Conservation (phyloP, 2,329 filamentous ascomycete genomes). For the Lanzia echinophila region DNA sequence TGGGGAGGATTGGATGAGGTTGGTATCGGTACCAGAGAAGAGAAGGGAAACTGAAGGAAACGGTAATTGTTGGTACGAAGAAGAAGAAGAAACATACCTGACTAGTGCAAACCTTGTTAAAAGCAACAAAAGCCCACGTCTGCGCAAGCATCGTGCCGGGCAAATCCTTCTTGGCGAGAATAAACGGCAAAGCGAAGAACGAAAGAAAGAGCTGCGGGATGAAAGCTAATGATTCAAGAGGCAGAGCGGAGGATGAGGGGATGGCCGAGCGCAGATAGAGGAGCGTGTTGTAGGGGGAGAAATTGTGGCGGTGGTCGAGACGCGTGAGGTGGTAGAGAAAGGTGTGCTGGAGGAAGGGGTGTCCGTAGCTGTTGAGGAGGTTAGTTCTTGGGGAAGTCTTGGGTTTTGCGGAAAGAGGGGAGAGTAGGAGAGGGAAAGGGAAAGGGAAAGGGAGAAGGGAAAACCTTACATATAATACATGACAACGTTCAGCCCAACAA, state of each 20-base stretch:
- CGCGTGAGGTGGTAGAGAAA: conserved; percentile 89
- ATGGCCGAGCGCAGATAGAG: conserved; percentile 77
- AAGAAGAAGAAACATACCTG: conserved; percentile 52
- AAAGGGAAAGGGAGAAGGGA: neutral
- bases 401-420: neutral
- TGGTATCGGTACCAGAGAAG: neutral
- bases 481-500: conserved; percentile 62
- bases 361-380: conserved; percentile 55
- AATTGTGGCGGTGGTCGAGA: conserved; percentile 96
- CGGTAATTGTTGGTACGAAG: conserved; percentile 26
- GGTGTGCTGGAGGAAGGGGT: conserved; percentile 79
- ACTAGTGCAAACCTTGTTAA: conserved; percentile 98
- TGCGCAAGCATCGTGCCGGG: conserved; percentile 84
- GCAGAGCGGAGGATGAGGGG: conserved; percentile 28
- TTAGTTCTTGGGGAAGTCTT: conserved; percentile 1
- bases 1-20: conserved; percentile 20
- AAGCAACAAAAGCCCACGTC: conserved; percentile 93
- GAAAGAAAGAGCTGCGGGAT: conserved; percentile 80
- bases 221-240: conserved; percentile 77
- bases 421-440: neutral
- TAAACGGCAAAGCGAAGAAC: conserved; percentile 66
- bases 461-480: conserved; percentile 68
- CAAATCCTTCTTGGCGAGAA: conserved; percentile 73
- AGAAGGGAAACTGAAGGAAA: neutral
- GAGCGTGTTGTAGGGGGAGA: conserved; percentile 90